Base-by-base conservation (phyloP, 1,139 yeast species). In the Pichia sp. region DNA sequence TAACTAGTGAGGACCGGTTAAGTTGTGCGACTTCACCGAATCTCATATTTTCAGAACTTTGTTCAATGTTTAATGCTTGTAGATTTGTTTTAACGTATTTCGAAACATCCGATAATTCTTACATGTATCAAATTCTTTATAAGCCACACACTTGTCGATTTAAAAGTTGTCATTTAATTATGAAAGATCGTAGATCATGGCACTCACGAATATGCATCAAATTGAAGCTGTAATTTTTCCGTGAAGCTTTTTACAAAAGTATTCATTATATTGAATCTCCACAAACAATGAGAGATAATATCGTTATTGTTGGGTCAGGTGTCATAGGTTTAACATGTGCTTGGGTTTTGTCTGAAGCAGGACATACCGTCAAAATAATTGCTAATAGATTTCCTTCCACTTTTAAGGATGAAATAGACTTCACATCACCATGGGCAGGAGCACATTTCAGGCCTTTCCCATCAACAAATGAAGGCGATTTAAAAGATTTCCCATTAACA, bases 361-460 rank as follows among this genome's bases (percentile, higher is more conserved):
- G 63, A 1, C 44, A 37, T 12, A 40, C 48, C 21, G 61, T 81
- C 15, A 68, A 71, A 0, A 67, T 84, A 3, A 63, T 85, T 20
- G 83, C 86, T 0, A 68, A 71, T 24, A 67, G 75, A 53, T 74
- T 80, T 40, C 89, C 90, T 48, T 50, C 58, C 18, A 55, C 52
- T 38, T 71, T 67, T 19, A 53, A 67, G 18, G 27, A 38, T n/a
- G 53, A 55, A 15, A 65, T 76, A 2, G 66, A 69, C 31, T 85
- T 81, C 58, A 82, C 91, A 2, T 82, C 89, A 0, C 76, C 84
- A 4, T 81, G 87, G 84, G 89, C 91, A 0, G 94, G 94, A 5
- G 94, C 93, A 2, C 93, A 85, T 64, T 84, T 75, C 65, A 70
- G 91, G 51, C 90, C 93, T 3, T 76, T 73, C 52, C 90, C 91